Percentiles rank a stretch among this genome's conserved stretches.
Evolutionary conservation across 192 early-diverging fungal species (phyloP).

Genomic region (Backusella luteola): DNA sequence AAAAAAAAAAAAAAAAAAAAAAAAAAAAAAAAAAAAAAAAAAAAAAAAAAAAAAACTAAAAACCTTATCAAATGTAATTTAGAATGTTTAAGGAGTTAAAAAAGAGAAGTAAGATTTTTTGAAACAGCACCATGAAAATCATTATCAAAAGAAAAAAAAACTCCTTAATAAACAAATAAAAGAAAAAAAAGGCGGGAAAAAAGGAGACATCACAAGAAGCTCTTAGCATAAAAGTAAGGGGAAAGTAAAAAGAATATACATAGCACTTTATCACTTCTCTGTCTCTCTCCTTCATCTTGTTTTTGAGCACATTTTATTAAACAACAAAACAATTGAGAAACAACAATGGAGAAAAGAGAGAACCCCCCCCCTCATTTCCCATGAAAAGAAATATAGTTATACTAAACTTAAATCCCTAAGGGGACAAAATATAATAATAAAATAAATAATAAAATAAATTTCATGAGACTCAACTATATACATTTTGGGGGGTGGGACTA

Average conservation of each 20-base stretch:
- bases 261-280: background rate
- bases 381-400: background rate
- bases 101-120: background rate
- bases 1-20: too few species aligned
- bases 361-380: background rate
- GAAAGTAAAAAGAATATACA: background rate
- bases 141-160: background rate
- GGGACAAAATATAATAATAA: background rate
- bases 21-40: too few species aligned
- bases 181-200: background rate
- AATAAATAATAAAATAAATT: background rate
- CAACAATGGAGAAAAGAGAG: background rate
- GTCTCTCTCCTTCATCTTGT: background rate
- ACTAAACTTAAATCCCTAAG: background rate
- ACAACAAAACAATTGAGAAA: background rate
- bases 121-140: background rate
- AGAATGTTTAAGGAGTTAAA: background rate
- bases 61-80: background rate
- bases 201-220: background rate
- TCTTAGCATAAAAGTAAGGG: background rate
- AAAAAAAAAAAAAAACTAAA: background rate
- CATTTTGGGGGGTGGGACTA: background rate
- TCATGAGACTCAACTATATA: background rate
- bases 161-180: background rate
- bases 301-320: background rate